Evolutionary conservation across 345 rosid species (phyloP).

Genomic region (Balakata baccata): DNA sequence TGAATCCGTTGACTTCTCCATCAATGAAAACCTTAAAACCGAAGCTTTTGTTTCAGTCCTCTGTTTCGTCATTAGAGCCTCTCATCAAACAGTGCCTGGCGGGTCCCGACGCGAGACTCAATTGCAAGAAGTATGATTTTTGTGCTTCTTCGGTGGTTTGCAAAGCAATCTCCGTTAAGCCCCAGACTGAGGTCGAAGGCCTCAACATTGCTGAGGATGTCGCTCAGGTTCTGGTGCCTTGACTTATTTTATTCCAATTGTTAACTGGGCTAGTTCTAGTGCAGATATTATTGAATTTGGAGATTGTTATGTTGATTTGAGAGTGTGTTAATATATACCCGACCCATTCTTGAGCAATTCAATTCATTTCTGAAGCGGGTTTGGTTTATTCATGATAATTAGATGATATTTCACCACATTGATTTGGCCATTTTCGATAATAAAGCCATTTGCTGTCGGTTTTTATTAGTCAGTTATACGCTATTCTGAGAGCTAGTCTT

Average conservation of each 20-base stretch:
- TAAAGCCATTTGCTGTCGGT: too few relatives aligned
- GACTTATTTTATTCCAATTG: background rate
- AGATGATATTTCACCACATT: background rate
- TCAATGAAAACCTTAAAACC: constrained; percentile 30
- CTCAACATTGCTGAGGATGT: constrained; percentile 89
- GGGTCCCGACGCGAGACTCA: constrained; percentile 22
- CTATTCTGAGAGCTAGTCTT: background rate
- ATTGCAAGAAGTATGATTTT: constrained; percentile 21
- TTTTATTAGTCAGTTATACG: background rate
- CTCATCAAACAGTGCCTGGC: constrained; percentile 23
- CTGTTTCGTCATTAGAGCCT: background rate
- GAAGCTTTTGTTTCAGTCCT: background rate
- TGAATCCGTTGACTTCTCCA: constrained; percentile 43
- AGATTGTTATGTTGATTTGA: background rate
- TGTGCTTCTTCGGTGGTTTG: constrained; percentile 47
- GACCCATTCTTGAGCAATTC: background rate
- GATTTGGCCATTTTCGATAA: too few relatives aligned
- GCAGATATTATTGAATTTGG: background rate
- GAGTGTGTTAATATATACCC: background rate
- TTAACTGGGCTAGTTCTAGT: constrained; percentile 9
- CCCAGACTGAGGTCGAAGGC: constrained; percentile 51
- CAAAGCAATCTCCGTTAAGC: constrained; percentile 61
- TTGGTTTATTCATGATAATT: background rate
- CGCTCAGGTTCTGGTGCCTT: constrained; percentile 47
- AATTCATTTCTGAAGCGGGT: constrained; percentile 1